Base-by-base conservation (phyloP, 225 moss, liverwort and hornwort species). In the Asterella californica region DNA sequence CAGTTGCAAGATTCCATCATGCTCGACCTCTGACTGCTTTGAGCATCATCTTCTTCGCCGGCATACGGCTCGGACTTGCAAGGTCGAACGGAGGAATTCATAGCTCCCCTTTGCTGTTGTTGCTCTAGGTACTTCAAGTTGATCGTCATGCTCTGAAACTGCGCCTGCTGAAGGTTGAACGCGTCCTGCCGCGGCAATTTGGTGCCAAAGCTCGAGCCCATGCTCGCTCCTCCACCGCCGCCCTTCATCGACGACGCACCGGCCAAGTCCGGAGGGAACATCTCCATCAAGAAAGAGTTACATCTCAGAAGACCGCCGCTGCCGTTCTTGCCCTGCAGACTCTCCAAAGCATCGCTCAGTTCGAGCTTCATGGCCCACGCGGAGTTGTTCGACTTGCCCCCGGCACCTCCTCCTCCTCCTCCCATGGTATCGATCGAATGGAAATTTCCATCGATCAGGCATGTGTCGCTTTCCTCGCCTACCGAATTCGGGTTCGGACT, bases 11-110 rank as follows among this genome's bases (percentile, higher is more conserved):
- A 77, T 22, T 87, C 87, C 82, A 87, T 80, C 59, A 87, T 62
- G 81, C 83, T 81, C 49, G 86, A 78, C 82, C 87, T 81, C 75
- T 87, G 84, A 30, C 79, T 82, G 65, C 84, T 82, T 11, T 82
- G 76, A 27, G 82, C 87, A 12, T 84, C 84, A 14, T 82, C 87
- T 11, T 80, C 87, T 38, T 84, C 84, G 0, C 75, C 81, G 18
- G 70, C 81, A 45, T 84, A 82, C 6, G 87, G 87, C 80, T 87
- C 87, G 18, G 82, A 42, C 74, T 87, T 87, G 69, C 87, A 87
- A 17, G 82, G 77, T 11, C 84, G 79, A 33, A 87, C 76, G 78
- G 54, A 72, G 34, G 60, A 61, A 29, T 73, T 59, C 50, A 82
- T 79, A 15, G 79, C 69, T 54, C 47, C 80, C n/a, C 80, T 57